Percentiles rank a stretch among this genome's conserved stretches.
Evolutionary conservation across 2,329 filamentous ascomycete species (phyloP).

Genomic region (Teratosphaeria nubilosa): DNA sequence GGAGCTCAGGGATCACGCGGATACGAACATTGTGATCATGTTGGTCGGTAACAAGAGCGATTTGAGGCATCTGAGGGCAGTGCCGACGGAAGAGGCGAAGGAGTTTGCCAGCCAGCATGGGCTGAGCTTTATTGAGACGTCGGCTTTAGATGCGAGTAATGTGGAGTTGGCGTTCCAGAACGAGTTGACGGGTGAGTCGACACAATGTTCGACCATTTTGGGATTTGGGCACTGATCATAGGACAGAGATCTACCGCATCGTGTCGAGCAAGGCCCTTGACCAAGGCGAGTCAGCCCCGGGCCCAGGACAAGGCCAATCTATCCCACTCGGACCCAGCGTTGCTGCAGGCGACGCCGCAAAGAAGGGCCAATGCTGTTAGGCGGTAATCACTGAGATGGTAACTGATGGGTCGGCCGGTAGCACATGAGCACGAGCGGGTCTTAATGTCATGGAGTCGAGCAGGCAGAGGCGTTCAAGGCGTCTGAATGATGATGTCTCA

Average conservation of each 20-base stretch:
- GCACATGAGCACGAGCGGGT: not conserved
- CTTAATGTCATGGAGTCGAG: not conserved
- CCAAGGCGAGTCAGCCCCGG: conserved; percentile 70
- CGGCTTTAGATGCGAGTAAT: conserved; percentile 95
- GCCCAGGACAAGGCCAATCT: conserved; percentile 62
- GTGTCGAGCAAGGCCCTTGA: conserved; percentile 96
- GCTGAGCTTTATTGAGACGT: conserved; percentile 92
- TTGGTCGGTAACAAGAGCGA: conserved; percentile 99
- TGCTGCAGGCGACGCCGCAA: conserved; percentile 66
- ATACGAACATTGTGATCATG: conserved; percentile 98
- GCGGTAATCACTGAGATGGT: not conserved
- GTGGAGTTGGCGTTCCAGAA: conserved; percentile 99
- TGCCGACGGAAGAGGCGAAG: conserved; percentile 96
- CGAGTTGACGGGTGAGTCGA: conserved; percentile 78
- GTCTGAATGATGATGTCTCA: not conserved
- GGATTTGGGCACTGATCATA: not conserved
- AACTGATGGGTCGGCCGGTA: not conserved
- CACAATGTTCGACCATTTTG: not conserved
- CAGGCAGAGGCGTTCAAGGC: not conserved
- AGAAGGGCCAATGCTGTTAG: conserved; percentile 75
- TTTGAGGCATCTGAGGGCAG: conserved; percentile 94
- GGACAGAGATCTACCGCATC: conserved; percentile 93
- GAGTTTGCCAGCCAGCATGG: conserved; percentile 73
- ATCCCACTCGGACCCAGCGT: conserved; percentile 78
- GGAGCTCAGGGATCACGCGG: conserved; percentile 93